phyloP scores from a whole-genome alignment of 2,329 filamentous ascomycete species.

The Seiridium cupressi region DNA sequence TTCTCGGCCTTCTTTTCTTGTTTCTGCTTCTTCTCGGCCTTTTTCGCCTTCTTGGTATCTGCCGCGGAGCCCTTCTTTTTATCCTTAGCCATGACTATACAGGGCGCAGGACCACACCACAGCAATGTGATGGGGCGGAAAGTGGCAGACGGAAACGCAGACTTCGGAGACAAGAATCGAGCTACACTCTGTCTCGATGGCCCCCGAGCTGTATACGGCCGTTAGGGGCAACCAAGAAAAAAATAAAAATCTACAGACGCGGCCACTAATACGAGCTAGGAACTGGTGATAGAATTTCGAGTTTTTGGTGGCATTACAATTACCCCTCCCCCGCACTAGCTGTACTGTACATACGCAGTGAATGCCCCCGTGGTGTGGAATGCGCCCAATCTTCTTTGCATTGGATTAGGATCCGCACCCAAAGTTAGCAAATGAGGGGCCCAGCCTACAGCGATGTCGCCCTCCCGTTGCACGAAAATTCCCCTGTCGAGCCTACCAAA shows the following conservation, averaged over 20 bases:
- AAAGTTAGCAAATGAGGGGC: too few species aligned
- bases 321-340: constrained; percentile 9
- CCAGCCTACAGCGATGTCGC: neutral
- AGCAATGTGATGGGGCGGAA: neutral
- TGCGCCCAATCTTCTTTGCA: neutral
- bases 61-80: constrained; percentile 41
- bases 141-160: neutral
- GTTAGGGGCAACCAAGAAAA: neutral
- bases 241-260: neutral
- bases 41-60: constrained; percentile 43
- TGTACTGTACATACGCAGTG: neutral
- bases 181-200: too few species aligned
- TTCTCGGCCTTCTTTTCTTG: constrained; percentile 89
- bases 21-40: constrained; percentile 68
- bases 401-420: too few species aligned
- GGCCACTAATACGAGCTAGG: neutral
- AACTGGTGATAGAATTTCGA: neutral
- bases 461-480: neutral
- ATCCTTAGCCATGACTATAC: constrained; percentile 38
- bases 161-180: neutral
- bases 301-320: neutral
- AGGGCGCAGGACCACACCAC: too few species aligned
- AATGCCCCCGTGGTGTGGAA: too few species aligned
- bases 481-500: neutral
- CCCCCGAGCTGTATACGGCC: too few species aligned